Evolutionary conservation across 768 basidiomycete species (phyloP).

Genomic region (Termitomyces bulborhizus): DNA sequence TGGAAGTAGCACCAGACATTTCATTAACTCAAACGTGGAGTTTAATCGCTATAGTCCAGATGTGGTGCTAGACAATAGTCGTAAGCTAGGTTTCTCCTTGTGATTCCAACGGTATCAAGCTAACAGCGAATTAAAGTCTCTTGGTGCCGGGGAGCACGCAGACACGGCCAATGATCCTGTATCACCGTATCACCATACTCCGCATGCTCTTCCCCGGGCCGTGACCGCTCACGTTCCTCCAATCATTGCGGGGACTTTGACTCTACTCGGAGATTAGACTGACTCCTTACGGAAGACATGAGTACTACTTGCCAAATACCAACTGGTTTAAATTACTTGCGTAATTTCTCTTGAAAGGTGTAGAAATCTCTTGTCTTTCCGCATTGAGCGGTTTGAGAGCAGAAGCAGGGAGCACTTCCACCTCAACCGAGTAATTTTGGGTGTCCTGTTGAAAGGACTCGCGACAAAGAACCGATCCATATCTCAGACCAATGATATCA

Average conservation of each 20-base stretch:
- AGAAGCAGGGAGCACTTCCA: too few relatives aligned
- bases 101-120: constrained; percentile 1
- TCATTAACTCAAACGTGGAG: background rate
- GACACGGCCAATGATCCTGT: constrained; percentile 7
- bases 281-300: too few relatives aligned
- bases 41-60: constrained; percentile 4
- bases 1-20: background rate
- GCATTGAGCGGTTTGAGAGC: too few relatives aligned
- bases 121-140: constrained; percentile 11
- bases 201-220: background rate
- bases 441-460: too few relatives aligned
- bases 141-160: constrained; percentile 9
- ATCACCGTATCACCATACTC: constrained; percentile 5
- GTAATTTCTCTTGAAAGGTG: too few relatives aligned
- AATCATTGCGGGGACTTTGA: background rate
- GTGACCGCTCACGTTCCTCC: background rate
- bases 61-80: background rate
- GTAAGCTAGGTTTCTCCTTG: constrained; percentile 7
- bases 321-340: too few relatives aligned
- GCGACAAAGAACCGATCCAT: too few relatives aligned
- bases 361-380: too few relatives aligned
- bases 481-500: background rate
- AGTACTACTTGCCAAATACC: background rate
- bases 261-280: background rate
- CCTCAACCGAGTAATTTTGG: too few relatives aligned